Conservation (phyloP, 148 eudicot genomes). For the Suaeda aralocaspica region DNA sequence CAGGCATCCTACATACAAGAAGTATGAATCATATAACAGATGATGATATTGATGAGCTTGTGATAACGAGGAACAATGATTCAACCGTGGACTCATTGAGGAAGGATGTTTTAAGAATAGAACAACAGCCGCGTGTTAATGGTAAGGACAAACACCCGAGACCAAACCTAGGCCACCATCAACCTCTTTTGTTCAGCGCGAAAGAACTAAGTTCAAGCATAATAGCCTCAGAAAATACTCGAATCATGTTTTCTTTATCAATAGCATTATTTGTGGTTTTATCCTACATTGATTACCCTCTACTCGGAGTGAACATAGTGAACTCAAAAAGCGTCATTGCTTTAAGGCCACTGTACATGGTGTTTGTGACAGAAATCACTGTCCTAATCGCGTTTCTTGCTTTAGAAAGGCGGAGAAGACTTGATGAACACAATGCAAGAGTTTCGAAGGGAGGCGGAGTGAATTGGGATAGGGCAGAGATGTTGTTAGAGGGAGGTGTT, state of each 20-base stretch:
- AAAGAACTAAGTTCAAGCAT: constrained; percentile 30
- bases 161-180: neutral
- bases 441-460: constrained; percentile 19
- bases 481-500: constrained; percentile 49
- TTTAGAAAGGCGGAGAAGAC: constrained; percentile 29
- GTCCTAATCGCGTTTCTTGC: constrained; percentile 33
- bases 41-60: neutral
- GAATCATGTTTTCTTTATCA: constrained; percentile 27
- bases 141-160: neutral
- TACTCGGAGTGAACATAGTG: constrained; percentile 30
- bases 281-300: constrained; percentile 29
- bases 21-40: neutral
- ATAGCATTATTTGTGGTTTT: constrained; percentile 33
- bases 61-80: neutral
- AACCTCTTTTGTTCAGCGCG: constrained; percentile 18
- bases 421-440: constrained; percentile 14
- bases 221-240: constrained; percentile 25
- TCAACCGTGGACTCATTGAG: neutral
- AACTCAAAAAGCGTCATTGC: constrained; percentile 35
- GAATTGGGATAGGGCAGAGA: constrained; percentile 46
- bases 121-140: neutral
- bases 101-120: neutral
- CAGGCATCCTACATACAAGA: neutral
- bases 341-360: constrained; percentile 38
- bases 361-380: constrained; percentile 40